phyloP scores from a whole-genome alignment of 1,284 basidiomycete species.

The Singerocomus inundabilis region DNA sequence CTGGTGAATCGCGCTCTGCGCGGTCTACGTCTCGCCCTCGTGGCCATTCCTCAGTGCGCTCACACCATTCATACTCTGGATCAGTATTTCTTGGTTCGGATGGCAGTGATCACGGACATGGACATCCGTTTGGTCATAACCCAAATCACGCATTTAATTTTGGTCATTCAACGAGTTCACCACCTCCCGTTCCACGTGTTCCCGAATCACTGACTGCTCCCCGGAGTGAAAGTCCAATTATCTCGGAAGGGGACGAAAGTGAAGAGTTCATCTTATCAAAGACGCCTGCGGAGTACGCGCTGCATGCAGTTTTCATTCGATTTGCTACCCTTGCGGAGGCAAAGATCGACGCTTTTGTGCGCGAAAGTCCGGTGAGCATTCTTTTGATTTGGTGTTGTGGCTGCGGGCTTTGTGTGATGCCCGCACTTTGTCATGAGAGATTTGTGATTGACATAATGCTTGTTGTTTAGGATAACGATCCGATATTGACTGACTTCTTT shows the following conservation, averaged over 20 bases:
- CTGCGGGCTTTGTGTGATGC: neutral
- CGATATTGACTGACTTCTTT: constrained; percentile 62
- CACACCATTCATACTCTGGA: constrained; percentile 71
- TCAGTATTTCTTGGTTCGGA: constrained; percentile 67
- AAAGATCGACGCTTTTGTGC: constrained; percentile 74
- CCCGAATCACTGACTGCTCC: constrained; percentile 54
- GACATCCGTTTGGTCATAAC: constrained; percentile 36
- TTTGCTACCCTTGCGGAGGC: constrained; percentile 77
- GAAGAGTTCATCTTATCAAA: constrained; percentile 61
- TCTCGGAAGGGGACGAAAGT: constrained; percentile 62
- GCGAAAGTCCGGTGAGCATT: constrained; percentile 60
- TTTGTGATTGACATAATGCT: constrained; percentile 5
- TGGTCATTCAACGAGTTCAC: constrained; percentile 47
- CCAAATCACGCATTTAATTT: constrained; percentile 24
- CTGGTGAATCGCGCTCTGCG: constrained; percentile 47
- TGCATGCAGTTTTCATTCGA: constrained; percentile 83
- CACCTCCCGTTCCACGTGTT: constrained; percentile 74
- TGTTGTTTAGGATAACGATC: constrained; percentile 60
- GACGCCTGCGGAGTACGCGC: constrained; percentile 82
- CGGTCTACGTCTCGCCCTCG: constrained; percentile 44
- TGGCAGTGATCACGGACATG: constrained; percentile 64
- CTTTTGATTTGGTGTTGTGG: neutral
- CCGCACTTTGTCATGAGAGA: neutral
- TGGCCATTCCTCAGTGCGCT: constrained; percentile 59
- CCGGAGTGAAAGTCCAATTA: constrained; percentile 49